Evolutionary conservation across 2,329 filamentous ascomycete species (phyloP), one percentile per base, ranked within the genome.

Genomic region (Colletotrichum filicis): DNA sequence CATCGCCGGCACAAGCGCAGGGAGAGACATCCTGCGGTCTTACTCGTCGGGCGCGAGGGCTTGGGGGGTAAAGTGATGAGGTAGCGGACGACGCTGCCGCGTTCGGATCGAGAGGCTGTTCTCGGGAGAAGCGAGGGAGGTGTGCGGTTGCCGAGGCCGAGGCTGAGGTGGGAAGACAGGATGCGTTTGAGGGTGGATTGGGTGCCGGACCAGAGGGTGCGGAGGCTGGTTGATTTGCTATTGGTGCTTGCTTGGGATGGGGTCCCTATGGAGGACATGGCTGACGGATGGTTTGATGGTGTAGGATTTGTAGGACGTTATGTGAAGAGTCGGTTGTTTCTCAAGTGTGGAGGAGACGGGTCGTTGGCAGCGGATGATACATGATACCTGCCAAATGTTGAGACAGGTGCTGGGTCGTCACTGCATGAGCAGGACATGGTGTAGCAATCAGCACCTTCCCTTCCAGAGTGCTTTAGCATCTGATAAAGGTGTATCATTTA

Each of bases 141-240:
- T n/a, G 42, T 46, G 16, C 42, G 42, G 16, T 46, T 42, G 11
- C 60, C 4, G 26, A 14, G n/a, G 11, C 60, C 8, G 19, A 8
- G 28, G 14, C 28, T 26, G 19, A 52, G 42, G 19, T 24, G 30
- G 60, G 37, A 28, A 26, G 26, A 46, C 4, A 63, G 11, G 42
- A 63, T 42, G 46, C 46, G 60, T 28, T 12, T 16, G 6, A 63
- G 28, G n/a, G n/a, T 63, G 60, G 46, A 63, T 19, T 53, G 60
- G n/a, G 60, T 63, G 46, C 11, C 60, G n/a, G 60, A 53, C 60
- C 46, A 63, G 28, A 63, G 60, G 5, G 24, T 35, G n/a, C 28
- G 60, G 46, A 53, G 28, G 46, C 60, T 63, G 6, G 26, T 8
- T 28, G 19, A 24, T 49, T 35, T 63, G 42, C 60, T 53, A 7